Conservation (phyloP, 441 rosid species). For the Jatropha multifida region DNA sequence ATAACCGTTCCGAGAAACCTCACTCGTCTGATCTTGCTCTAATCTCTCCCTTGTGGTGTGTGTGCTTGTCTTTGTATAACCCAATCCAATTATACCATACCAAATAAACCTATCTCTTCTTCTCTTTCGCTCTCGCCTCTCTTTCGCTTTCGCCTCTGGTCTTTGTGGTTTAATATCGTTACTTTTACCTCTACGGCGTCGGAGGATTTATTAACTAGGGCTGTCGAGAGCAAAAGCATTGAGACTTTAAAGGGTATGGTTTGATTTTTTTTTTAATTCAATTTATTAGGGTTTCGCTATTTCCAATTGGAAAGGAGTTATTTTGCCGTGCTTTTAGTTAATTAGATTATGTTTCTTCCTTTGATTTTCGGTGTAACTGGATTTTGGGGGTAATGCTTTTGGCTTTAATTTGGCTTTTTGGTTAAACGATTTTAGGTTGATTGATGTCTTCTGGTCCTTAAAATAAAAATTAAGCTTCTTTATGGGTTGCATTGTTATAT, state of each 20-base stretch:
- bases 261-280: conserved; percentile 6
- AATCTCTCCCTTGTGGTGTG: conserved; percentile 1
- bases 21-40: conserved; percentile 29
- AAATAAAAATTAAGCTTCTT: conserved; percentile 3
- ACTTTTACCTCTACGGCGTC: conserved; percentile 2
- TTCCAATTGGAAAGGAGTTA: neutral
- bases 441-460: neutral
- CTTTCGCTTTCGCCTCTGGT: neutral
- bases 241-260: conserved; percentile 6
- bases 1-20: conserved; percentile 44
- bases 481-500: conserved; percentile 13
- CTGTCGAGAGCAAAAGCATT: neutral
- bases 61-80: neutral
- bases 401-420: neutral
- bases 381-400: neutral
- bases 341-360: neutral
- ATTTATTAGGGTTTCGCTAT: conserved; percentile 18
- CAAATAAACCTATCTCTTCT: neutral
- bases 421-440: neutral
- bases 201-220: neutral
- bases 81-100: conserved; percentile 12
- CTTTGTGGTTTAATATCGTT: conserved; percentile 21
- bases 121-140: neutral
- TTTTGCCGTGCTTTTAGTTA: neutral
- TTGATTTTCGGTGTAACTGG: neutral